Evolutionary conservation across 345 rosid genomes (phyloP), one percentile per base, ranked within the genome.

Genomic region (Carallia brachiata): DNA sequence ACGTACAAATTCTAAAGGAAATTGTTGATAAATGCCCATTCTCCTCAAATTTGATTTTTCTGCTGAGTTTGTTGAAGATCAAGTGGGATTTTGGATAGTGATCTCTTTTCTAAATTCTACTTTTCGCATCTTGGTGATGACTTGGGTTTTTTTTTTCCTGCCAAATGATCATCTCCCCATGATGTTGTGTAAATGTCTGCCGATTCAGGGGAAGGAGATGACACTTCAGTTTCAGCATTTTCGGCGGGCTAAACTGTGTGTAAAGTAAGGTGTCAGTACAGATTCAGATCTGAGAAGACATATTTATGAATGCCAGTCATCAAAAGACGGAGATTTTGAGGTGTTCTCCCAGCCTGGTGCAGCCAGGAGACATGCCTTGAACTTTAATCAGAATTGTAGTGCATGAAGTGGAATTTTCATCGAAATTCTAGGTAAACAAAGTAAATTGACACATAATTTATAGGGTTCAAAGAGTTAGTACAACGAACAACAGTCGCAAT

Each of bases 191-290:
- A 28, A 59, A 37, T 6, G 18, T 62, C 59, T 36, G 50, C 48
- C 4, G 18, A 34, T 76, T 67, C 84, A 91, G 97, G 96, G 72
- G 97, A 91, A 83, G 97, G 90, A 73, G 97, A 90, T 27, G 92
- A 90, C 28, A 85, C 88, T 44, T 80, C 90, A 0, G 81, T 91
- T 62, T 87, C 90, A 6, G 83, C 86, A 7, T 87, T 86, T 61
- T 64, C 76, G 82, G 77, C 80, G 73, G 88, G 83, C 17, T 52
- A 64, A 3, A 81, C 71, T 0, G 97, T 91, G 1, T 70, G 70
- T 30, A 87, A 82, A 61, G 98, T 94, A 40, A 89, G 85, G 10
- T 88, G 87, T 28, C 91, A 23, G 97, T 81, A 95, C 87, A n/a
- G 87, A 82, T 81, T 77, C 88, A 6, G 75, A 82, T 30, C 72